Base-by-base conservation (phyloP, 1,284 basidiomycete genomes). In the Mycosarcoma maydis region DNA sequence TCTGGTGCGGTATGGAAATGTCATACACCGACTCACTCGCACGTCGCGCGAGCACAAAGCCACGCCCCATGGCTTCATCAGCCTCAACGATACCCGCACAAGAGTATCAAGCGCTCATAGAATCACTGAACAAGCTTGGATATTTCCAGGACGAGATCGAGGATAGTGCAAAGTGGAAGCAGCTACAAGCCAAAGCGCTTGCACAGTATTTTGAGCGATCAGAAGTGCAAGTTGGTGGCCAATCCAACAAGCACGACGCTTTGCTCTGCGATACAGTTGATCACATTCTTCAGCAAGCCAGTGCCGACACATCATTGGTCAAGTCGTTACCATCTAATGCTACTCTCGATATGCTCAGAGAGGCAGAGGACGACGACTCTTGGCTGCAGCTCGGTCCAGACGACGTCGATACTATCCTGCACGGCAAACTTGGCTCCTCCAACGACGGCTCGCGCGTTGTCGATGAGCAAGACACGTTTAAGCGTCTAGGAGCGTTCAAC, bases 1-100 rank as follows among this genome's bases (percentile, higher is more conserved):
- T 80, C 17, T 62, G 70, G 49, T 66, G 66, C 37, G 78, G 78
- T 6, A 42, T 80, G 13, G 77, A 79, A 23, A 73, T 80, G 64
- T 51, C 60, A 2, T 76, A 71, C 51, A 53, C 57, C 27, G 61
- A 66, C n/a, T 71, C 68, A 24, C 45, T 57, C 1, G 13, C 56
- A 30, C 55, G 60, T 14, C 44, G 56, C 8, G 49, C 51, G 2
- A 41, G 55, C 4, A 53, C 47, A 14, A 38, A 22, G 14, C 29
- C 24, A 8, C 51, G 52, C 4, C 36, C 48, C 3, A 48, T 55
- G 38, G 32, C 45, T 14, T n/a, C 27, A 9, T 24, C 43, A 2
- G 37, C 40, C 23, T 1, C 30, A 3, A 20, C 43, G 3, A 20
- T 56, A 1, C 22, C 55, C 2, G 19, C 32, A 9, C 45, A 50